phyloP scores from a whole-genome alignment of 805 yeast species.

The Candida dendrica region DNA sequence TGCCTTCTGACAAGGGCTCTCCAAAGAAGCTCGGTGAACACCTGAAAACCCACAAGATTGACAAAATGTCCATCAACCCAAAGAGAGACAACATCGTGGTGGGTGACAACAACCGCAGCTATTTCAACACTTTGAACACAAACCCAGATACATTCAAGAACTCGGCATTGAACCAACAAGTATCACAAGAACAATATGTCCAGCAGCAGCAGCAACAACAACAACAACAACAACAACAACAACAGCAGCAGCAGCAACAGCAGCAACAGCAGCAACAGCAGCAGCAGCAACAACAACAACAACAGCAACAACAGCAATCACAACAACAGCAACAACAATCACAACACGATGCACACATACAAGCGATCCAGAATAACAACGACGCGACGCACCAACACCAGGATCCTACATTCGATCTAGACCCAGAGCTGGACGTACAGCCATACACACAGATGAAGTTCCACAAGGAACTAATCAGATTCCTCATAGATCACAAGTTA shows the following conservation, averaged over 20 bases:
- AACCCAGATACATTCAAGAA: conserved; percentile 9
- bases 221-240: neutral
- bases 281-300: neutral
- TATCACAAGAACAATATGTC: neutral
- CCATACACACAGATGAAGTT: conserved; percentile 40
- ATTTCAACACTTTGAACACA: conserved; percentile 23
- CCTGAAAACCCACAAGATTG: conserved; percentile 45
- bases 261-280: neutral
- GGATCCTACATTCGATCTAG: too few relatives aligned
- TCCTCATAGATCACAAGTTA: conserved; percentile 45
- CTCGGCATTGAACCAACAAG: conserved; percentile 5
- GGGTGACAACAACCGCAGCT: conserved; percentile 27
- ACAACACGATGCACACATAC: conserved; percentile 1
- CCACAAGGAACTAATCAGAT: conserved; percentile 43
- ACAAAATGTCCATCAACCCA: conserved; percentile 31
- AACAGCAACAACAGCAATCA: conserved; percentile 1
- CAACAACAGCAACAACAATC: neutral
- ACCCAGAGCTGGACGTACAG: conserved; percentile 26
- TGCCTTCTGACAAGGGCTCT: conserved; percentile 47
- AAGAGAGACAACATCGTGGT: conserved; percentile 32
- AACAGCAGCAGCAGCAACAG: conserved; percentile 1
- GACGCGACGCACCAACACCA: too few relatives aligned
- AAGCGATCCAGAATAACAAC: too few relatives aligned
- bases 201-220: neutral
- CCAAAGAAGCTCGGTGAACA: conserved; percentile 56